Evolutionary conservation across 306 rosid species (phyloP), one percentile per base, ranked within the genome.

Genomic region (Casuarina equisetifolia): DNA sequence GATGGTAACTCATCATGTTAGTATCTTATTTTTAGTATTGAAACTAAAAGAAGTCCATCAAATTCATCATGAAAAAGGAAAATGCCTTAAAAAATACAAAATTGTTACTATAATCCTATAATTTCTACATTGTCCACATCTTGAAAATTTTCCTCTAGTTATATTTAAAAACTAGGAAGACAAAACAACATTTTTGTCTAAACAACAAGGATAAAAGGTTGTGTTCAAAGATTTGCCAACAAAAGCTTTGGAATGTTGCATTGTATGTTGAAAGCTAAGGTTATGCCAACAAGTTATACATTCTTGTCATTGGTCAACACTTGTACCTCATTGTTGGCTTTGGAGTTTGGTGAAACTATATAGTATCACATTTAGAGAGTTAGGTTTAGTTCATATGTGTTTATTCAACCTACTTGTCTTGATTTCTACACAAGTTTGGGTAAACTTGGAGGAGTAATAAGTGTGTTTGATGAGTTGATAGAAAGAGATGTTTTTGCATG

Each of bases 401-500:
- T 86, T 86, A 94, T 91, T 77, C 96, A 91, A 82, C 91, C 96
- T 61, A 68, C 87, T 40, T 64, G 91, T 80, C 35, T 94, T 57
- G 97, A 90, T 83, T 88, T 89, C 49, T 94, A 91, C 36, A 87
- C 92, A 0, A 80, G 61, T 54, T 53, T 82, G 54, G 86, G 87
- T 1, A 78, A 75, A 15, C 40, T 86, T 13, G 4, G 44, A 78
- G 82, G 71, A 4, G 74, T 92, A 1, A 64, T 55, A 49, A 87
- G 10, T 88, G 91, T 86, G 80, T 94, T 91, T 9, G 92, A 87
- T 85, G 90, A 86, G 61, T 91, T 91, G 88, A 46, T 52, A 19
- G 88, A 90, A 32, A 87, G 89, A 82, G 97, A 94, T 74, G 76
- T 67, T 71, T 90, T 87, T 76, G 92, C 94, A 35, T 91, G 97